Percentiles rank a stretch among this genome's conserved stretches.
Evolutionary conservation across 352 stramenopile genomes (phyloP).

Genomic region (Blastocystis hominis): DNA sequence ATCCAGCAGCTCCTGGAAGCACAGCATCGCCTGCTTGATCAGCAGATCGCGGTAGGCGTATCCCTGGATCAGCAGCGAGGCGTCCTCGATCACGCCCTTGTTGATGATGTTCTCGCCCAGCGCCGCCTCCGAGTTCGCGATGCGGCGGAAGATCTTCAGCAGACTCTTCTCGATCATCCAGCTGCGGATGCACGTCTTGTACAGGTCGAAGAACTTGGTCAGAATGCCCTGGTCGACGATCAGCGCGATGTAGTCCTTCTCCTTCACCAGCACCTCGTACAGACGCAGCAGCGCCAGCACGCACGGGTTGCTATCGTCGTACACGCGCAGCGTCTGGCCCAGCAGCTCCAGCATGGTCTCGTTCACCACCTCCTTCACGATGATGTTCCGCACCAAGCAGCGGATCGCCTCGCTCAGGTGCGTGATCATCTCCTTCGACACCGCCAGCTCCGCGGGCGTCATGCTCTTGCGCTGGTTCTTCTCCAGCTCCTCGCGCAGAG

Average conservation of each 20-base stretch:
- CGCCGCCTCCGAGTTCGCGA: neutral
- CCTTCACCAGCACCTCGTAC: conserved; percentile 44
- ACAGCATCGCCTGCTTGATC: conserved; percentile 52
- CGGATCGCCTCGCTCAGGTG: conserved; percentile 9
- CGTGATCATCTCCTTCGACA: conserved; percentile 3
- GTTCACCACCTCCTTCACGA: conserved; percentile 24
- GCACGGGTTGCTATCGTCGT: neutral
- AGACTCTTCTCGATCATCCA: conserved; percentile 47
- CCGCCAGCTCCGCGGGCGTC: neutral
- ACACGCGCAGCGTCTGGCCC: neutral
- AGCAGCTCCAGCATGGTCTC: conserved; percentile 6
- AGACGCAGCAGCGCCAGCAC: conserved; percentile 16
- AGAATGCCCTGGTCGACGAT: neutral
- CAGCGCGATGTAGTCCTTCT: neutral
- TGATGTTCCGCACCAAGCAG: conserved; percentile 6
- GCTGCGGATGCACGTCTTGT: conserved; percentile 36
- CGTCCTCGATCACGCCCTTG: conserved; percentile 50
- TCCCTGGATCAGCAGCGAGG: conserved; percentile 33
- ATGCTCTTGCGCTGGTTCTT: neutral
- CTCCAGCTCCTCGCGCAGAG: conserved; percentile 30
- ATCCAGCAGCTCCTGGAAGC: conserved; percentile 19
- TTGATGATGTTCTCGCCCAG: conserved; percentile 34
- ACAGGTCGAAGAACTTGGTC: neutral
- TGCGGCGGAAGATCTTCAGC: conserved; percentile 52
- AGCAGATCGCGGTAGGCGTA: conserved; percentile 13